These are phyloP conservation scores for Tylopilus sp. DNA, from an alignment of 768 basidiomycete genomes.

Conservation along the genomic window DNA sequence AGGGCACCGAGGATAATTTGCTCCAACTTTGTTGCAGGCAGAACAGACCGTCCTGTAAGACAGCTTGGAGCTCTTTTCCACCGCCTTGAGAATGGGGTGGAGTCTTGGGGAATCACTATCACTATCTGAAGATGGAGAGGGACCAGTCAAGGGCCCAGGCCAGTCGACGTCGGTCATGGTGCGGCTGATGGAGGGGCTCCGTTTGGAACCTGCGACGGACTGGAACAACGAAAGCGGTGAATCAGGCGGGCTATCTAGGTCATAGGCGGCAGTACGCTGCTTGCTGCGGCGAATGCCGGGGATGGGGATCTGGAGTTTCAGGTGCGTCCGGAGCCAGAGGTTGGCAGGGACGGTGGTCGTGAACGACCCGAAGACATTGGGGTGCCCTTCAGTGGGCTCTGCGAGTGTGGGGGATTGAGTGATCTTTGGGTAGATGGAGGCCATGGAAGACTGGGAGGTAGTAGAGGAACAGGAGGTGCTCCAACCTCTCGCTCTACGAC, in stretches of 20 bases:
- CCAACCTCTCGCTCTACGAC: conserved; percentile 11
- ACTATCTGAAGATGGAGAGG: conserved; percentile 19
- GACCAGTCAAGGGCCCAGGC: conserved; percentile 7
- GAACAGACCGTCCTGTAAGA: conserved; percentile 43
- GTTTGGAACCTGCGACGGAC: conserved; percentile 12
- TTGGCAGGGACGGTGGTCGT: conserved; percentile 36
- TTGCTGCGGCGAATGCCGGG: conserved; percentile 3
- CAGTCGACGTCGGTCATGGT: conserved; percentile 29
- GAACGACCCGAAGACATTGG: conserved; percentile 38
- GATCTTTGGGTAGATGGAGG: conserved; percentile 22
- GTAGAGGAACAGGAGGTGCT: conserved; percentile 24
- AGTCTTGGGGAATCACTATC: conserved; percentile 9
- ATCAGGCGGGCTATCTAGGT: conserved; percentile 28
- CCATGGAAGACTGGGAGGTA: conserved; percentile 24
- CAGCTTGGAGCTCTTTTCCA: conserved; percentile 53
- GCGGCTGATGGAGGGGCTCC: conserved; percentile 42
- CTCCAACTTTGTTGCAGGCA: conserved; percentile 50
- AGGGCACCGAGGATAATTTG: conserved; percentile 59
- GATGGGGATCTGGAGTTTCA: conserved; percentile 17
- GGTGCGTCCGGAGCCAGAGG: conserved; percentile 26
- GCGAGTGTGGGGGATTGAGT: conserved; percentile 21
- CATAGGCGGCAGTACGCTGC: conserved; percentile 5
- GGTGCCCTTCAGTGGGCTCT: conserved; percentile 20
- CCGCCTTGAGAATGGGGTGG: conserved; percentile 46
- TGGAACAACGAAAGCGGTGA: conserved; percentile 25